These are phyloP conservation scores for Suillus bovinus DNA, from an alignment of 768 basidiomycete species.

Conservation along the genomic window DNA sequence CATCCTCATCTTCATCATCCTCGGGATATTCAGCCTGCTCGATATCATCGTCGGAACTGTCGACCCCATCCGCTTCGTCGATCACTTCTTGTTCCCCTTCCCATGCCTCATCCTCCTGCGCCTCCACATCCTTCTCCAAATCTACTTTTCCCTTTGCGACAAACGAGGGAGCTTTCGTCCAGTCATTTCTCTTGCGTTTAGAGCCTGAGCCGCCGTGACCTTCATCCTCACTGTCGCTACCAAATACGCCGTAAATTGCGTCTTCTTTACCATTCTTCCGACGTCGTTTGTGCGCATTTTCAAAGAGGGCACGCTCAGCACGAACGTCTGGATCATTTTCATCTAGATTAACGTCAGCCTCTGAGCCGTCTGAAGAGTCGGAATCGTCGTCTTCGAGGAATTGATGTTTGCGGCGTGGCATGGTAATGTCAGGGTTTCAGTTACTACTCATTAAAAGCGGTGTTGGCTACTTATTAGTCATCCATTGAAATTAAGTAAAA, in stretches of 20 bases:
- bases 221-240: conserved; percentile 69
- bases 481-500: too few species aligned
- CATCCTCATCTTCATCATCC: conserved; percentile 44
- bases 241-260: conserved; percentile 76
- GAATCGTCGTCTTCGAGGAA: conserved; percentile 74
- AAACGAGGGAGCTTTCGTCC: conserved; percentile 79
- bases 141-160: conserved; percentile 54
- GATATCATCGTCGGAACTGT: conserved; percentile 29
- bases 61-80: conserved; percentile 23
- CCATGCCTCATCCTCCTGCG: conserved; percentile 37
- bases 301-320: conserved; percentile 75
- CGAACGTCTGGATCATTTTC: conserved; percentile 60
- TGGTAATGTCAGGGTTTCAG: conserved; percentile 26
- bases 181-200: conserved; percentile 52
- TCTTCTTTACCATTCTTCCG: conserved; percentile 69
- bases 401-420: conserved; percentile 78
- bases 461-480: too few species aligned
- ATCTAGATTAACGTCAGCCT: conserved; percentile 48
- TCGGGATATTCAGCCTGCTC: conserved; percentile 31
- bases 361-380: conserved; percentile 63
- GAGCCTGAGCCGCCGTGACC: conserved; percentile 30
- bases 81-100: conserved; percentile 36
- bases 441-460: too few species aligned
- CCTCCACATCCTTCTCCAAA: conserved; percentile 42
- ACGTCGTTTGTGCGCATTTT: conserved; percentile 77